phyloP scores from a whole-genome alignment of 2,329 filamentous ascomycete genomes.

The Biscogniauxia mediterranea region DNA sequence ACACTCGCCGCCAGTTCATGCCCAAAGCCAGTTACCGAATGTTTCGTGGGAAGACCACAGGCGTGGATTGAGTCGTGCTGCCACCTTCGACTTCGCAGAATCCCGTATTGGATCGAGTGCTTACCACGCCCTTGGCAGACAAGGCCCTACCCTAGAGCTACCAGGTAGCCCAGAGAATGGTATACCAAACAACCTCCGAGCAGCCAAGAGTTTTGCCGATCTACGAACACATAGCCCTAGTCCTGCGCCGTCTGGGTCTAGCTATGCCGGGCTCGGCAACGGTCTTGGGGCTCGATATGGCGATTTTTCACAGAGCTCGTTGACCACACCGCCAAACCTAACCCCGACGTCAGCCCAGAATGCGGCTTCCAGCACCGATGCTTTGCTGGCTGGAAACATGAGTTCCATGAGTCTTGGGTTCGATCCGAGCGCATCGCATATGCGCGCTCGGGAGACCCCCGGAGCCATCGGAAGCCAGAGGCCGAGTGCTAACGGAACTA shows the following conservation, averaged over 20 bases:
- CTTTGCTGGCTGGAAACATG: constrained; percentile 34
- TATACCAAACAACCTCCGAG: constrained; percentile 78
- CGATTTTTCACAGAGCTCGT: constrained; percentile 32
- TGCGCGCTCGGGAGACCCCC: constrained; percentile 48
- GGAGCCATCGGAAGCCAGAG: constrained; percentile 67
- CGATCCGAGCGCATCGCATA: constrained; percentile 40
- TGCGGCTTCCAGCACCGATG: constrained; percentile 31
- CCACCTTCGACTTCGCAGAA: constrained; percentile 94
- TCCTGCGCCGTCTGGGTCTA: constrained; percentile 83
- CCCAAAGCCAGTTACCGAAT: constrained; percentile 56
- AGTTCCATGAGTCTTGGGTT: constrained; percentile 51
- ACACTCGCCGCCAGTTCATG: constrained; percentile 51
- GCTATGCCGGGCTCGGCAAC: constrained; percentile 59
- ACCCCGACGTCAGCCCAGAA: constrained; percentile 35
- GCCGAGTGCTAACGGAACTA: constrained; percentile 48
- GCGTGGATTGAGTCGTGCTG: constrained; percentile 83
- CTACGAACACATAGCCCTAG: constrained; percentile 93
- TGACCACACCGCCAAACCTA: constrained; percentile 34
- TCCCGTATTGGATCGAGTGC: constrained; percentile 63
- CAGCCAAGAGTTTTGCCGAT: constrained; percentile 95
- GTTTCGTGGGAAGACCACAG: constrained; percentile 75
- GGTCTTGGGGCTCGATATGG: constrained; percentile 41
- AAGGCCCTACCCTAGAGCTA: constrained; percentile 81
- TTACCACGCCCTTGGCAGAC: constrained; percentile 75
- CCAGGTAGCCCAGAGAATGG: constrained; percentile 71